Percentiles rank a stretch among this genome's conserved stretches.
These are phyloP conservation scores for Ettlia oleoabundans DNA, from an alignment of 139 green algal genomes.

Conservation along the genomic window DNA sequence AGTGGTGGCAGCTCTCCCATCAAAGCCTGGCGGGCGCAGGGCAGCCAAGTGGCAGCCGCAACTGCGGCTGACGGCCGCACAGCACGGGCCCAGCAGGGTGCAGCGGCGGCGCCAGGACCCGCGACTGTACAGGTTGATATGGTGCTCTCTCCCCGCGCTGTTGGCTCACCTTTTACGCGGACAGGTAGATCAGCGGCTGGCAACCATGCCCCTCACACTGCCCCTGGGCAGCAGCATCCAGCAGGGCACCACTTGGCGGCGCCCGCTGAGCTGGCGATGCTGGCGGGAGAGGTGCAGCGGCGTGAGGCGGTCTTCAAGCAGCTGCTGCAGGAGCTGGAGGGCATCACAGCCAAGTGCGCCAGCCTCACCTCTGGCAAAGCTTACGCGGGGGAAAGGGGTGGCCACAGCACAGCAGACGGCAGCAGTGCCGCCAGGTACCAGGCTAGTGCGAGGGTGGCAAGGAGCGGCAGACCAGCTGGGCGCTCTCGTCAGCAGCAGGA, in stretches of 20 bases:
- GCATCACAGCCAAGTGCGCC: conserved; percentile 19
- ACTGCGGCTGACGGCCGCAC: no score
- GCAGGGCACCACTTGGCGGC: neutral
- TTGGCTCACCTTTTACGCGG: no score
- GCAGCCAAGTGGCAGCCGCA: no score
- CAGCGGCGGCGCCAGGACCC: no score
- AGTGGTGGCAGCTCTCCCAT: no score
- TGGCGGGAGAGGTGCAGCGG: conserved; percentile 16
- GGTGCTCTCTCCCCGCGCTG: no score
- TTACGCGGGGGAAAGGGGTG: no score
- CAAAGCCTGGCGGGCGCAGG: no score
- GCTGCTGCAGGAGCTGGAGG: conserved; percentile 22
- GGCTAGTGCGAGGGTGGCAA: neutral
- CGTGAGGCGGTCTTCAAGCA: neutral
- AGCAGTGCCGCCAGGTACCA: neutral
- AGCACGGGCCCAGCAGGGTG: no score
- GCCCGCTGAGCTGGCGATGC: neutral
- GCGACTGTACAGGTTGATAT: no score
- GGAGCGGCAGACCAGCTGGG: neutral
- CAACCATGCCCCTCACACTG: neutral
- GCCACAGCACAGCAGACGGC: neutral
- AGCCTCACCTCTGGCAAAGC: neutral
- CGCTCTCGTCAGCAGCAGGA: neutral
- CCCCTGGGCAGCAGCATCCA: neutral
- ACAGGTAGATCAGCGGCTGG: neutral